phyloP scores from a whole-genome alignment of 106 monocot species.

The Posidonia australis region DNA sequence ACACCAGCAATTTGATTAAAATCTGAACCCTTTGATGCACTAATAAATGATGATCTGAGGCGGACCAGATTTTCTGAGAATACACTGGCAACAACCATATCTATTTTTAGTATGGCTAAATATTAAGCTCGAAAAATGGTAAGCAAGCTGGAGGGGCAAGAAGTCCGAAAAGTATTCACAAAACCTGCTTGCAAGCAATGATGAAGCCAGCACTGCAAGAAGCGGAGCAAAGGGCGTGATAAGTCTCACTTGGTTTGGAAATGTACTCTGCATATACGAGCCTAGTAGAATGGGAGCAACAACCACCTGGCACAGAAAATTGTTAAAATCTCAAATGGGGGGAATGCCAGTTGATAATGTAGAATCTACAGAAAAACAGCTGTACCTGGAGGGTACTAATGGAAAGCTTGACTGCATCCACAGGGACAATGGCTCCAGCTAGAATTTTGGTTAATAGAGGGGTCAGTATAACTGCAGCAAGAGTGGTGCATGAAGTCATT shows the following conservation, averaged over 20 bases:
- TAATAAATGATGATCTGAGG: slow-evolving; percentile 27
- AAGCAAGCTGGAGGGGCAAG: neutral
- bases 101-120: too few species aligned
- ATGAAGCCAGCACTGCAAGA: slow-evolving; percentile 54
- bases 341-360: neutral
- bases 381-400: slow-evolving; percentile 69
- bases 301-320: slow-evolving; percentile 28
- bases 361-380: neutral
- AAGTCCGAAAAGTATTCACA: neutral
- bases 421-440: slow-evolving; percentile 55
- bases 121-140: neutral
- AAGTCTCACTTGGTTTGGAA: slow-evolving; percentile 36
- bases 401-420: slow-evolving; percentile 56
- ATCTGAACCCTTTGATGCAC: slow-evolving; percentile 16
- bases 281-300: slow-evolving; percentile 66
- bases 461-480: slow-evolving; percentile 53
- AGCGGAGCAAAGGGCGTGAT: slow-evolving; percentile 57
- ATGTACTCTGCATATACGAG: slow-evolving; percentile 54
- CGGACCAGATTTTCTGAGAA: slow-evolving; percentile 73
- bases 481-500: slow-evolving; percentile 69
- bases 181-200: slow-evolving; percentile 38
- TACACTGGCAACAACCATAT: slow-evolving; percentile 24
- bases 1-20: slow-evolving; percentile 2
- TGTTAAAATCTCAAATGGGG: neutral
- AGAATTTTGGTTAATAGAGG: slow-evolving; percentile 60